Base-by-base conservation (phyloP, 345 rosid genomes). In the Hypericum perforatum region DNA sequence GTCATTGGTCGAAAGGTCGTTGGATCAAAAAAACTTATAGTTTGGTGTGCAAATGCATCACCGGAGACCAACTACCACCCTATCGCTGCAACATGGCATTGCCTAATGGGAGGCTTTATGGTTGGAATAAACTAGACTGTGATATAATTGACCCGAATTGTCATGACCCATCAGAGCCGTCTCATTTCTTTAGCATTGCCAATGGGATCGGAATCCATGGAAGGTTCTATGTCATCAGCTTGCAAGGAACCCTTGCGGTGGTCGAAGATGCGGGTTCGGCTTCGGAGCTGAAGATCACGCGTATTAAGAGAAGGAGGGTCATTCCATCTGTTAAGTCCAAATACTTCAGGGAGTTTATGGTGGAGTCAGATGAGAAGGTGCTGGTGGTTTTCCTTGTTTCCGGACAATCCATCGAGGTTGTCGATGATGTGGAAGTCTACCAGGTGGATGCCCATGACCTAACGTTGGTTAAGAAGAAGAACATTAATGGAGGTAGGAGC, bases 161-260 rank as follows among this genome's bases (percentile, higher is more conserved):
- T n/a, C 44, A 13, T n/a, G 49, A 15, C 8, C 36, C 13, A 9
- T 55, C 45, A 6, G 7, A 45, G 6, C 9, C 8, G 6, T 6
- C n/a, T 8, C 29, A 11, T 37, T 14, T 15, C 0, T 39, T 68
- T 59, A 32, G 48, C 37, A 68, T 75, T 11, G 53, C 69, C 7
- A 65, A 71, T 60, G 76, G 66, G 2, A 53, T 75, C 10, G 56
- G 72, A 55, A 49, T 39, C 11, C 38, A 52, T 9, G 72, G 57
- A 10, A 75, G 55, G 54, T 43, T 76, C 41, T 72, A 65, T 50
- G 72, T 54, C 8, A 43, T 69, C 67, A 68, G 80, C 44, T 13
- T 45, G 54, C 56, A 65, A 32, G 74, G 74, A 51, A 71, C 60
- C 0, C 59, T 71, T 0, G 72, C 56, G 0, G 54, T 68, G 44